Conservation (phyloP, 2,329 filamentous ascomycete species). For the Claviceps sp. region DNA sequence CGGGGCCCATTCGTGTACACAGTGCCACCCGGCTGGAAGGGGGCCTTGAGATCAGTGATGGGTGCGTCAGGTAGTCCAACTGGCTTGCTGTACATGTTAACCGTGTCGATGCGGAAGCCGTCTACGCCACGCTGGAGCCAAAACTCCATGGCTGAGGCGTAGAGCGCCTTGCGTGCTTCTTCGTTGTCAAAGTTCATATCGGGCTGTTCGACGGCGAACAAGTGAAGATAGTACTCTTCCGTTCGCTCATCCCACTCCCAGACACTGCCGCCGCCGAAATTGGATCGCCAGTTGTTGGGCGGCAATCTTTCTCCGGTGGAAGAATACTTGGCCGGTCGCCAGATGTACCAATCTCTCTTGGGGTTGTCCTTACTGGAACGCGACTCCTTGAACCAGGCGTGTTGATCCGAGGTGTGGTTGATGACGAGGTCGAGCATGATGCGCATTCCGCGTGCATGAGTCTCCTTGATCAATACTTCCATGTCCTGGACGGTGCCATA, state of each 20-base stretch:
- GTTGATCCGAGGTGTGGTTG: conserved; percentile 63
- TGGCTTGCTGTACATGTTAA: conserved; percentile 59
- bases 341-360: conserved; percentile 58
- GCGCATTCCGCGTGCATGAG: conserved; percentile 51
- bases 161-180: conserved; percentile 53
- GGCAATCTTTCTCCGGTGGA: conserved; percentile 48
- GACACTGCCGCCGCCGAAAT: conserved; percentile 44
- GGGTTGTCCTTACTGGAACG: conserved; percentile 45
- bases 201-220: conserved; percentile 65
- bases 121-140: conserved; percentile 65
- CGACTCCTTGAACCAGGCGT: conserved; percentile 58
- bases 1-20: conserved; percentile 54
- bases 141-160: conserved; percentile 59
- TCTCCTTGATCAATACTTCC: conserved; percentile 44
- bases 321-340: conserved; percentile 37
- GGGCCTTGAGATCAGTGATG: conserved; percentile 30
- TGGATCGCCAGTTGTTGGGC: conserved; percentile 62
- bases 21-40: conserved; percentile 38
- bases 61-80: conserved; percentile 45
- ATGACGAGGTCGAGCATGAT: conserved; percentile 64
- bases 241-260: conserved; percentile 65
- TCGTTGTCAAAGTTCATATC: conserved; percentile 78
- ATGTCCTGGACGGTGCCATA: conserved; percentile 57
- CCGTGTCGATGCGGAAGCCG: conserved; percentile 62
- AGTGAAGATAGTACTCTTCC: conserved; percentile 61